Conservation (phyloP, 805 yeast species). For the Nakazawaea anatomiae region DNA sequence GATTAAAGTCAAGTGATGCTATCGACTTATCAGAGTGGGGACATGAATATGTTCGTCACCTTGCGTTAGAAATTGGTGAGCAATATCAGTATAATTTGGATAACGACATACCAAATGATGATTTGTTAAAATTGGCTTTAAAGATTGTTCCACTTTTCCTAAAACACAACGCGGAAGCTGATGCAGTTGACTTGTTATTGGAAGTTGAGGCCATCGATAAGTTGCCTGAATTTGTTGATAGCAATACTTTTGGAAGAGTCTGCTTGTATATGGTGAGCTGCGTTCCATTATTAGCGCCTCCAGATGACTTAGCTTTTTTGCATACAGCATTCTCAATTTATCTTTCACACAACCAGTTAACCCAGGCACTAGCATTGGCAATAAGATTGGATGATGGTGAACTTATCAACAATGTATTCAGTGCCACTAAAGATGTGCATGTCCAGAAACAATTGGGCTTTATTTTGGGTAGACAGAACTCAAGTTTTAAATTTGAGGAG, state of each 20-base stretch:
- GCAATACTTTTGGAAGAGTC: conserved; percentile 77
- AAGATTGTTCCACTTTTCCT: conserved; percentile 84
- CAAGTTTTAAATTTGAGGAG: conserved; percentile 63
- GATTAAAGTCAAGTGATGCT: conserved; percentile 40
- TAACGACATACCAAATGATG: conserved; percentile 20
- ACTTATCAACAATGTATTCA: conserved; percentile 73
- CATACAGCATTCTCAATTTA: conserved; percentile 87
- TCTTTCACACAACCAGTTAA: conserved; percentile 66
- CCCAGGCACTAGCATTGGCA: conserved; percentile 89
- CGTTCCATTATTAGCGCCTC: conserved; percentile 94
- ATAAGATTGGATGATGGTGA: conserved; percentile 80
- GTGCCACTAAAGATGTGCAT: conserved; percentile 66
- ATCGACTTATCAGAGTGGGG: conserved; percentile 78
- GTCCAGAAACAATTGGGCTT: conserved; percentile 89
- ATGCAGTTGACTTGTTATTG: conserved; percentile 88
- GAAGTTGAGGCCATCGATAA: conserved; percentile 87
- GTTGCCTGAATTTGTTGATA: conserved; percentile 79
- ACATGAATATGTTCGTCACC: conserved; percentile 94
- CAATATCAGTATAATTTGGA: conserved; percentile 52
- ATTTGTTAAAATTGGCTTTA: conserved; percentile 58
- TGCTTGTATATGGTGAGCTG: conserved; percentile 93
- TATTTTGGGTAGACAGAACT: conserved; percentile 81
- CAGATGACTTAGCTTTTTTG: conserved; percentile 82
- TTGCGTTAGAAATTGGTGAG: conserved; percentile 92
- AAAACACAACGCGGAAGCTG: conserved; percentile 96